These are phyloP conservation scores for Fusarium pilosicola DNA, from an alignment of 2,329 filamentous ascomycete genomes.

Conservation along the genomic window DNA sequence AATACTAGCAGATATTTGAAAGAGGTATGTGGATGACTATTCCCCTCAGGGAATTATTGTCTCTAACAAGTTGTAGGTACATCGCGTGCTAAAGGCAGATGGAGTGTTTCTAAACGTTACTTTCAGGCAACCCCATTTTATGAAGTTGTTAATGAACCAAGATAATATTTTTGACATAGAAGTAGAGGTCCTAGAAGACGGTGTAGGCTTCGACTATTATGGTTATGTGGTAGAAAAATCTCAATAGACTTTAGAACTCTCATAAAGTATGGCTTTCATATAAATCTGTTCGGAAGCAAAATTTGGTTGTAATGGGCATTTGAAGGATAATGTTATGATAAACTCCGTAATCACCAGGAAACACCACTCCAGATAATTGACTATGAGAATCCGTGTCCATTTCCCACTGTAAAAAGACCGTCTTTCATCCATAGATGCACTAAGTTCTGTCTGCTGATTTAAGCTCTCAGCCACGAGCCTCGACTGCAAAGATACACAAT, in stretches of 20 bases:
- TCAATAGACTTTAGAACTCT: background rate
- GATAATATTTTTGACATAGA: background rate
- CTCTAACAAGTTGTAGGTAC: background rate
- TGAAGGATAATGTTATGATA: too few relatives aligned
- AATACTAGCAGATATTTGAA: background rate
- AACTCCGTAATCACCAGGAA: too few relatives aligned
- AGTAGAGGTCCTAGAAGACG: background rate
- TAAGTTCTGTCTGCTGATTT: too few relatives aligned
- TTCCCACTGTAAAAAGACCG: background rate
- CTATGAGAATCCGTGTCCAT: background rate
- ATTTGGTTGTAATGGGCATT: background rate
- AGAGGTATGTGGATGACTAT: background rate
- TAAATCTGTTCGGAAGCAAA: background rate
- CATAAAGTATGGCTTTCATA: background rate
- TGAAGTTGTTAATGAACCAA: background rate
- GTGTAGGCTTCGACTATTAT: background rate
- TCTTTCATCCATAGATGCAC: background rate
- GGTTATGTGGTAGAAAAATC: background rate
- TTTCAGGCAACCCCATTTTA: slow-evolving; percentile 1
- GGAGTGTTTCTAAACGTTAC: background rate
- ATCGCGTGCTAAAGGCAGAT: background rate
- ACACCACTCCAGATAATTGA: rapidly evolving
- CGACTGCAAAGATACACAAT: too few relatives aligned
- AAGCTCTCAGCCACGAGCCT: too few relatives aligned
- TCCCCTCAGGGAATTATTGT: rapidly evolving